A percentile compares a stretch with the other conserved stretches of the same genome.
These are phyloP conservation scores for Smithsoniella earleae DNA, from an alignment of 163 green algal genomes.

Conservation along the genomic window DNA sequence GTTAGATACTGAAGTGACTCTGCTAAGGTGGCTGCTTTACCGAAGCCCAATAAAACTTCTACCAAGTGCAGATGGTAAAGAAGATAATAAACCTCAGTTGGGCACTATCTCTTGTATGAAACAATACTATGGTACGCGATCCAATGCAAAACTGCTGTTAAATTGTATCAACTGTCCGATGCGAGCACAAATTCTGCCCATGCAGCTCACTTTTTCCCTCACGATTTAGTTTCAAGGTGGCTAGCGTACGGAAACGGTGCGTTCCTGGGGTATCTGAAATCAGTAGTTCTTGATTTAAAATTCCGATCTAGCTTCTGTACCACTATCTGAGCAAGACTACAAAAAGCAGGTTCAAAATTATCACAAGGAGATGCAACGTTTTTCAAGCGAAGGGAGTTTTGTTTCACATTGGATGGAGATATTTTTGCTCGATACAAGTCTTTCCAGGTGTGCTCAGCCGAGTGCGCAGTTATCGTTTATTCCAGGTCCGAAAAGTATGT, in stretches of 20 bases:
- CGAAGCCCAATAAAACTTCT: no score
- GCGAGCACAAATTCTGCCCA: background rate
- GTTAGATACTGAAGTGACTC: no score
- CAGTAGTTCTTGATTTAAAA: background rate
- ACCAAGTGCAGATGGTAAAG: no score
- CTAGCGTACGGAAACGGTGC: constrained; percentile 82
- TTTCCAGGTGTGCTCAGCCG: constrained; percentile 63
- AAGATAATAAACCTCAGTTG: no score
- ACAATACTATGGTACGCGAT: no score
- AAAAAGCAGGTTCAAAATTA: constrained; percentile 51
- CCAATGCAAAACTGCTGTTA: no score
- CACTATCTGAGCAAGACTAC: background rate
- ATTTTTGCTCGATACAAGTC: constrained; percentile 97
- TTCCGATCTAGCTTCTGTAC: background rate
- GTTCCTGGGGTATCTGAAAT: background rate
- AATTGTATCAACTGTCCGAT: no score
- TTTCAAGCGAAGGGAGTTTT: constrained; percentile 85
- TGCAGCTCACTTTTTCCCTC: constrained; percentile 73
- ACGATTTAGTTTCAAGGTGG: constrained; percentile 76
- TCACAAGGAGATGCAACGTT: constrained; percentile 60
- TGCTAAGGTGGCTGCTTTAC: no score
- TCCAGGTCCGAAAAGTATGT: background rate
- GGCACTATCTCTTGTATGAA: no score
- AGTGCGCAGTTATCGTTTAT: background rate
- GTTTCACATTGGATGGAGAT: constrained; percentile 93